phyloP scores from a whole-genome alignment of 2,329 filamentous ascomycete genomes.

The Epichloe sibirici region DNA sequence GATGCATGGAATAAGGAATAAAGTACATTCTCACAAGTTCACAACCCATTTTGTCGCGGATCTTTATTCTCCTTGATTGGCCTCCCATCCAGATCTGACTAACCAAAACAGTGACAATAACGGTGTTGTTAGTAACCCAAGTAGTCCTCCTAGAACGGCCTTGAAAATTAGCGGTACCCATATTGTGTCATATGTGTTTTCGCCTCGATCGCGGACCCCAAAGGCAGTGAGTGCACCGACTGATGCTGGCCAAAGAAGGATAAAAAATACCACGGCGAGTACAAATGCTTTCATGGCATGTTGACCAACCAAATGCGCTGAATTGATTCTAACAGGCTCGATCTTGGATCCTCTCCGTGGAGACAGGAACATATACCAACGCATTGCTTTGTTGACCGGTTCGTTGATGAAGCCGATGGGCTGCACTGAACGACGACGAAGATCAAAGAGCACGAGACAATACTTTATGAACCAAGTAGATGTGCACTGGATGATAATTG shows the following conservation, averaged over 20 bases:
- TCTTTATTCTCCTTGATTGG: not conserved
- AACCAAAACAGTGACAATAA: conserved; percentile 38
- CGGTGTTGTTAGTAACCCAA: conserved; percentile 35
- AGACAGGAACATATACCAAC: conserved; percentile 32
- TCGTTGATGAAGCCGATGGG: conserved; percentile 32
- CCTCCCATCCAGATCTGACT: conserved; percentile 33
- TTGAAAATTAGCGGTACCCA: conserved; percentile 41
- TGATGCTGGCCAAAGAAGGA: conserved; percentile 29
- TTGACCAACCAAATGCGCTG: conserved; percentile 13
- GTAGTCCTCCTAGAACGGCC: conserved; percentile 31
- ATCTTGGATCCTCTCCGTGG: not conserved
- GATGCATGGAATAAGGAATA: not conserved
- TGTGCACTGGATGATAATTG: conserved; percentile 37
- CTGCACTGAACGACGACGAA: conserved; percentile 30
- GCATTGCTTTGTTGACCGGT: conserved; percentile 20
- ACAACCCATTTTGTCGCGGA: not conserved
- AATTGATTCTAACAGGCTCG: not conserved
- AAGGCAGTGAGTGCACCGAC: conserved; percentile 30
- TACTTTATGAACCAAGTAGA: conserved; percentile 40
- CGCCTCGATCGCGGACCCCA: conserved; percentile 24
- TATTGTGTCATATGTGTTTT: conserved; percentile 29
- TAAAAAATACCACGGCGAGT: conserved; percentile 23
- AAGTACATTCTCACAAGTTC: not conserved
- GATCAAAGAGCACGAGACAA: conserved; percentile 33
- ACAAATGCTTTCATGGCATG: conserved; percentile 16